phyloP scores from a whole-genome alignment of 345 rosid genomes.

The Atalantia buxifolia region DNA sequence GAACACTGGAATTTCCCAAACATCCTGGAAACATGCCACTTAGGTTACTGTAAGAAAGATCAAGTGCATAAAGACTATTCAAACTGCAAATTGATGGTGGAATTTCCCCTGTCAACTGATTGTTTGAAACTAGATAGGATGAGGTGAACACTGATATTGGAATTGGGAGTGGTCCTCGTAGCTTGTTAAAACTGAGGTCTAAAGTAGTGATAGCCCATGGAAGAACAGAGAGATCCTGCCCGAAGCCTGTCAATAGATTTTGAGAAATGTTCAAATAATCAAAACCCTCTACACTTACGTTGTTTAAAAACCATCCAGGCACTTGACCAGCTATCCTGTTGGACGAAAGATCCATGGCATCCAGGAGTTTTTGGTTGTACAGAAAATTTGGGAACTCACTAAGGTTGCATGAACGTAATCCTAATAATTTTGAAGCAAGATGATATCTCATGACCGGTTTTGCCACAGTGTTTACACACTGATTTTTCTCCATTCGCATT shows the following conservation, averaged over 20 bases:
- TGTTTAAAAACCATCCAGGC: background rate
- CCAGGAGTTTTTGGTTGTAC: background rate
- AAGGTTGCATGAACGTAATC: constrained; percentile 9
- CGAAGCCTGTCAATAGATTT: constrained; percentile 12
- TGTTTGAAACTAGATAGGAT: constrained; percentile 1
- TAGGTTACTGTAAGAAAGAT: background rate
- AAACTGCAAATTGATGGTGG: constrained; percentile 13
- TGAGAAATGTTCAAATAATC: background rate
- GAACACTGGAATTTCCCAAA: background rate
- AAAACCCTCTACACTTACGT: background rate
- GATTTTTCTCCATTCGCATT: no score
- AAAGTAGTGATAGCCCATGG: background rate
- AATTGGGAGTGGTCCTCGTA: background rate
- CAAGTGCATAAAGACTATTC: background rate
- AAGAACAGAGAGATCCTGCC: background rate
- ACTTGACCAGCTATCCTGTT: constrained; percentile 19
- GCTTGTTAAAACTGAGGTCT: background rate
- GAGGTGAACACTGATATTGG: background rate
- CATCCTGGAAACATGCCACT: constrained; percentile 23
- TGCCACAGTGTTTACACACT: no score
- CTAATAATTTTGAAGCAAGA: no score
- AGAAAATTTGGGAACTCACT: constrained; percentile 23
- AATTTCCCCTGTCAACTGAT: constrained; percentile 17
- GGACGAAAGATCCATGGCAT: constrained; percentile 1
- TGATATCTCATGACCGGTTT: no score